Percentiles rank a stretch among this genome's conserved stretches.
phyloP scores from a whole-genome alignment of 1,284 basidiomycete species.

The Uromyces viciae-fabae region DNA sequence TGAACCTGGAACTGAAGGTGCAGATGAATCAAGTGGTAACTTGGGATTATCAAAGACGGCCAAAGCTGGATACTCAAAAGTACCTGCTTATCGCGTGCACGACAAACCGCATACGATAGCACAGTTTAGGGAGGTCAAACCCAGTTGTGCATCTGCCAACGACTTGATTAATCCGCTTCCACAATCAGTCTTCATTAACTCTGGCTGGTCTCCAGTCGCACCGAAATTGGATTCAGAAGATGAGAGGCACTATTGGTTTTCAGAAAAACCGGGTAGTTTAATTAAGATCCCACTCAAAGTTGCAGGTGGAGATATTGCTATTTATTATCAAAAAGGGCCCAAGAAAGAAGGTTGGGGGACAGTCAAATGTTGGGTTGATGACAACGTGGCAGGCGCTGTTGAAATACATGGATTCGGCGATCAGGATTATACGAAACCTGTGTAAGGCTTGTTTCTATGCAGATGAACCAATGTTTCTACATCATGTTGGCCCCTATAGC shows the following conservation, averaged over 20 bases:
- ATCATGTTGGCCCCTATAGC: not conserved
- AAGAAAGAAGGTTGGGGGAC: constrained; percentile 61
- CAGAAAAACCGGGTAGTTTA: constrained; percentile 69
- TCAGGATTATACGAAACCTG: constrained; percentile 56
- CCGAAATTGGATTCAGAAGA: constrained; percentile 60
- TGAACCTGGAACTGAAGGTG: constrained; percentile 54
- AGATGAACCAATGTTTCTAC: not conserved
- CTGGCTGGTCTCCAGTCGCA: constrained; percentile 77
- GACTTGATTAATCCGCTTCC: constrained; percentile 91
- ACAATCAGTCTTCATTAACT: constrained; percentile 78
- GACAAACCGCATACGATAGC: constrained; percentile 64
- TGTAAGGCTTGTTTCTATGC: constrained; percentile 52
- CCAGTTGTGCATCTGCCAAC: constrained; percentile 85
- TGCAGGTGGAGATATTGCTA: constrained; percentile 70
- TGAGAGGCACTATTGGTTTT: constrained; percentile 79
- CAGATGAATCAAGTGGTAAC: constrained; percentile 49
- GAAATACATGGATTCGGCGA: constrained; percentile 58
- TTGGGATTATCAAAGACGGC: constrained; percentile 45
- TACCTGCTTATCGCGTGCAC: constrained; percentile 70
- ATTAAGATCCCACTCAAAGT: constrained; percentile 71
- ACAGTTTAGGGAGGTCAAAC: constrained; percentile 75
- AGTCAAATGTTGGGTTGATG: constrained; percentile 65
- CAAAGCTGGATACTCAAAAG: constrained; percentile 51
- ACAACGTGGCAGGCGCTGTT: constrained; percentile 60
- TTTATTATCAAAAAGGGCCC: constrained; percentile 71